phyloP scores from a whole-genome alignment of 1,284 basidiomycete genomes.

The Irpex lacteus region DNA sequence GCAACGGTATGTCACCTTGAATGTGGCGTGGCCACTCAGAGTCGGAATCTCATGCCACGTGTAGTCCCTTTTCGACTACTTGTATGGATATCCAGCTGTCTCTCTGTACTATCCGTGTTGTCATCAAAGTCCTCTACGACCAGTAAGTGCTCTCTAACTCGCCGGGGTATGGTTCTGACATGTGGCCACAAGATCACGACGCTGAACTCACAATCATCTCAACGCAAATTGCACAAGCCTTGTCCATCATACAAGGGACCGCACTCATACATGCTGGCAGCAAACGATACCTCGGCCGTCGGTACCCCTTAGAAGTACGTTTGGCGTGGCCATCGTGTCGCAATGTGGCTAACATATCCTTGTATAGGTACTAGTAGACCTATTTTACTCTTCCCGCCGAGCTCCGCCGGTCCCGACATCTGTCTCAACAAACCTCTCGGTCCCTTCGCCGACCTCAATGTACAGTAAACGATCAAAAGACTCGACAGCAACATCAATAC shows the following conservation, averaged over 20 bases:
- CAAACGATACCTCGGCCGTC: constrained; percentile 70
- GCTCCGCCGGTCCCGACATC: constrained; percentile 32
- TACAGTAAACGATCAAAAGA: constrained; percentile 22
- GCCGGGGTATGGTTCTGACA: background rate
- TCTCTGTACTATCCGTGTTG: constrained; percentile 15
- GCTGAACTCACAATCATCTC: constrained; percentile 42
- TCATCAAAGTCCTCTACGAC: background rate
- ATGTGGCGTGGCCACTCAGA: background rate
- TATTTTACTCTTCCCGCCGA: constrained; percentile 70
- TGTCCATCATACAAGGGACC: constrained; percentile 80
- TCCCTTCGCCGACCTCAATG: constrained; percentile 16
- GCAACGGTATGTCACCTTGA: constrained; percentile 55
- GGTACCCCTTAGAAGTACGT: constrained; percentile 66
- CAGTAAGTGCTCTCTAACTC: background rate
- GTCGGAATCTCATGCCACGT: constrained; percentile 1
- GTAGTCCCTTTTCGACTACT: constrained; percentile 63
- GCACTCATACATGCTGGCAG: constrained; percentile 65
- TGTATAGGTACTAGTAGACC: constrained; percentile 58
- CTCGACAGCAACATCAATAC: constrained; percentile 15
- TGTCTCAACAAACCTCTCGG: constrained; percentile 8
- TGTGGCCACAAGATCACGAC: constrained; percentile 31
- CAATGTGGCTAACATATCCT: constrained; percentile 1
- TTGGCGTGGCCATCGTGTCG: too few relatives aligned
- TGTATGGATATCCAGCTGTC: constrained; percentile 40
- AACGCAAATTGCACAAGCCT: constrained; percentile 50